These are phyloP conservation scores for Podospora appendiculata DNA, from an alignment of 495 filamentous ascomycete species.

Conservation along the genomic window DNA sequence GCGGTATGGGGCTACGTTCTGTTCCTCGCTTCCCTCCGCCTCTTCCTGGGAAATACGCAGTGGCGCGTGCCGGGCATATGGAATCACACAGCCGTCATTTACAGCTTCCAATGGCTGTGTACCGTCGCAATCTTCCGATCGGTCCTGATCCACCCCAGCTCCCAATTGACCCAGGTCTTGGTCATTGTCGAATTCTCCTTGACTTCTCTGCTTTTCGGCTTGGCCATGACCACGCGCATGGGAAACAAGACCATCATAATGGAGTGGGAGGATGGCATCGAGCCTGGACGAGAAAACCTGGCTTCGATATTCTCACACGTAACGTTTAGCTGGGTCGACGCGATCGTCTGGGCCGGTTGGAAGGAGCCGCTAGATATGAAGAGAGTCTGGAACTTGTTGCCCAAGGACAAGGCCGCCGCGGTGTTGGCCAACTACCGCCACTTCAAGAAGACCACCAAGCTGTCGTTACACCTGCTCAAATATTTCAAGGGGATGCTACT, in stretches of 20 bases:
- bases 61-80: constrained; percentile 68
- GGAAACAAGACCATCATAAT: constrained; percentile 85
- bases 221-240: constrained; percentile 75
- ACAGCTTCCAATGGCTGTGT: constrained; percentile 76
- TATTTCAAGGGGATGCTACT: constrained; percentile 76
- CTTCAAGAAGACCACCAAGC: constrained; percentile 68
- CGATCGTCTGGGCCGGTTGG: constrained; percentile 87
- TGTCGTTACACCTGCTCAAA: constrained; percentile 73
- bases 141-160: constrained; percentile 67
- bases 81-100: constrained; percentile 89
- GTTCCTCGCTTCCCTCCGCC: constrained; percentile 61
- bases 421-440: constrained; percentile 79
- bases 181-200: constrained; percentile 65
- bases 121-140: constrained; percentile 73
- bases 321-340: constrained; percentile 86
- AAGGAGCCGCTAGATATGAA: constrained; percentile 71
- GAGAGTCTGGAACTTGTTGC: constrained; percentile 86
- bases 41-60: constrained; percentile 61
- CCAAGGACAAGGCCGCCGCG: constrained; percentile 76
- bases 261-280: constrained; percentile 77
- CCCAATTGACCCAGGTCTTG: constrained; percentile 51
- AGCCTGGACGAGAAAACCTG: constrained; percentile 75
- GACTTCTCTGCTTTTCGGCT: constrained; percentile 60
- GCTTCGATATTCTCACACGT: constrained; percentile 83
- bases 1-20: constrained; percentile 77